Evolutionary conservation across 2,329 filamentous ascomycete genomes (phyloP), one percentile per base, ranked within the genome.

Genomic region (Penicillium sclerotiorum): DNA sequence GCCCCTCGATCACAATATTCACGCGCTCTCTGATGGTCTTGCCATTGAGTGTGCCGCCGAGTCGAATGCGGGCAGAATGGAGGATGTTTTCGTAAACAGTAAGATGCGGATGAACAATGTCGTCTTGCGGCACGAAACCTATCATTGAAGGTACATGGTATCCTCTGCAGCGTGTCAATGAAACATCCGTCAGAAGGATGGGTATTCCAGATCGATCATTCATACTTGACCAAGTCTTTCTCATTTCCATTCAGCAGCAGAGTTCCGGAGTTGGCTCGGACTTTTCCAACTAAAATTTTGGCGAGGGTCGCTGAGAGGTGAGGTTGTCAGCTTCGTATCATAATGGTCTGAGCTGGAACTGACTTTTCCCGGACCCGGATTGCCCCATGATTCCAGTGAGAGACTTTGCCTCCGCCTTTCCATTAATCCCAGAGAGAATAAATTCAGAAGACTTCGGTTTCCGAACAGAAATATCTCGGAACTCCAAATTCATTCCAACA

Each of bases 41-140:
- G 30, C 78, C 73, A 3, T 65, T 71, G 80, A 80, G 84, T 4
- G 70, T 76, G 2, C 74, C 67, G 0, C 81, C 80, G 12, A 85
- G 68, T 13, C 80, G 75, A 27, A 83, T 73, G 12, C 76, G 73
- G 13, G 81, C 82, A 0, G 80, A 83, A 53, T 85, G 81, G 4
- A 83, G 67, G 35, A 86, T 83, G 50, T 85, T 85, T 62, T 86
- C 83, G 43, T 77, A 76, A 5, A 85, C 81, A 0, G 82, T 85
- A 38, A 85, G 65, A 59, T 85, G 80, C 0, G 81, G 78, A 8
- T 84, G 71, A 3, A 85, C 75, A 21, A 85, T 76, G 60, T 85
- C 83, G 53, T 85, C 80, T 57, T 85, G 82, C 1, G 82, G 82
- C 3, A 85, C 82, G 51, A 83, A 84, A 18, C 81, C 81, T 21